A percentile compares a stretch with the other conserved stretches of the same genome.
phyloP scores from a whole-genome alignment of 2,329 filamentous ascomycete species.

The Hirsutella rhossiliensis region DNA sequence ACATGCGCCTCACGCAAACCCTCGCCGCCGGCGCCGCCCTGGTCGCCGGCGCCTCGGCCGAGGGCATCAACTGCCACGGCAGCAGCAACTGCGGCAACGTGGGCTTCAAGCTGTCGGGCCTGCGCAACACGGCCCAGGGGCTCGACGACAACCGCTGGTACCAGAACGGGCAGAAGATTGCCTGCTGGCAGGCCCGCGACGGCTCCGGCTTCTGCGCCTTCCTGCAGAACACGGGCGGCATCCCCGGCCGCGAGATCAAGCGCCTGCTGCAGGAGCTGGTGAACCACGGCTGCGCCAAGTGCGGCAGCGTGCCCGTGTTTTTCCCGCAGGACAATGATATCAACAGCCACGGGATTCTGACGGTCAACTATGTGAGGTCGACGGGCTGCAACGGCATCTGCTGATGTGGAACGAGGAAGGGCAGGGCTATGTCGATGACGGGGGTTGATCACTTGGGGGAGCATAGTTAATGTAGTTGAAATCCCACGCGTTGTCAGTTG shows the following conservation, averaged over 20 bases:
- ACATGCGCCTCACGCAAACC: background rate
- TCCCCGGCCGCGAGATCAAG: background rate
- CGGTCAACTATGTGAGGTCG: background rate
- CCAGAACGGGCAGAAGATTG: background rate
- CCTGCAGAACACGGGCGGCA: background rate
- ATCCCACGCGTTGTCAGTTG: too few relatives aligned
- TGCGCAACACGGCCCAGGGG: background rate
- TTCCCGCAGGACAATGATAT: background rate
- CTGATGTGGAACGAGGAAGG: background rate
- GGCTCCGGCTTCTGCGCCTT: background rate
- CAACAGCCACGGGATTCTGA: background rate
- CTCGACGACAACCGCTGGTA: background rate
- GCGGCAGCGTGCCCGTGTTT: background rate
- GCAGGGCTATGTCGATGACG: too few relatives aligned
- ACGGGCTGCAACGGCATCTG: background rate
- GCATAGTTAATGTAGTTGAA: too few relatives aligned
- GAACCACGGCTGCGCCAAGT: background rate
- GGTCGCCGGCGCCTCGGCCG: background rate
- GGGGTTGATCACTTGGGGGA: too few relatives aligned
- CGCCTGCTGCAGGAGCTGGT: background rate
- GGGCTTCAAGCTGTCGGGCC: background rate
- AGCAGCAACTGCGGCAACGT: background rate
- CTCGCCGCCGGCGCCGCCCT: background rate
- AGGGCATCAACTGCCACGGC: background rate
- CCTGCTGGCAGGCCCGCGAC: background rate